These are phyloP conservation scores for Colletotrichum gloeosporioides DNA, from an alignment of 2,329 filamentous ascomycete species.

Conservation along the genomic window DNA sequence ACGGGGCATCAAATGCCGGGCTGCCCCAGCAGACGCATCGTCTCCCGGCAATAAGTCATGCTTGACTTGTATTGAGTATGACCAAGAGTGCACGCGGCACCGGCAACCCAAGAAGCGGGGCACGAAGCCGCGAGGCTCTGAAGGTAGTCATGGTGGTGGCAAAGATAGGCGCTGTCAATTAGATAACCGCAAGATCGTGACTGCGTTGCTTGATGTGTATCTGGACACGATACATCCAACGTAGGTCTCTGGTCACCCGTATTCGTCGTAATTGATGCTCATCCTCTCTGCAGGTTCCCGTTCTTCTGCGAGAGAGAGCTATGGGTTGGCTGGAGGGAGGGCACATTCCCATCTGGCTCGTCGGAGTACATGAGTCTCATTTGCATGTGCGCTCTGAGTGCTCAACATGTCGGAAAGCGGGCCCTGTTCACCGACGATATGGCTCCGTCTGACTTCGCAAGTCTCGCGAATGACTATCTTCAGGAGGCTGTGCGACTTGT, in stretches of 20 bases:
- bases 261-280: fast-evolving
- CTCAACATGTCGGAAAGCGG: background rate
- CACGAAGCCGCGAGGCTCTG: background rate
- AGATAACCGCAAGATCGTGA: background rate
- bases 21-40: background rate
- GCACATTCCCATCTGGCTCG: background rate
- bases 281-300: background rate
- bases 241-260: background rate
- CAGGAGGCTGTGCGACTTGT: background rate
- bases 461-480: background rate
- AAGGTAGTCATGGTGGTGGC: background rate
- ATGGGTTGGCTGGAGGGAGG: background rate
- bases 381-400: background rate
- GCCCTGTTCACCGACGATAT: background rate
- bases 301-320: background rate
- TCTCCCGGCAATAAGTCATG: background rate
- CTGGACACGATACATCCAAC: background rate
- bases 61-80: background rate
- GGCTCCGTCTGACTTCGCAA: background rate
- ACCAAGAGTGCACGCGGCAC: background rate
- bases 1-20: constrained; percentile 16
- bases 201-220: background rate
- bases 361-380: background rate
- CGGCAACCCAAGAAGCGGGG: background rate
- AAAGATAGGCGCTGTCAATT: background rate